Conservation (phyloP, 192 early-diverging fungal species). For the Entomortierella beljakovae region DNA sequence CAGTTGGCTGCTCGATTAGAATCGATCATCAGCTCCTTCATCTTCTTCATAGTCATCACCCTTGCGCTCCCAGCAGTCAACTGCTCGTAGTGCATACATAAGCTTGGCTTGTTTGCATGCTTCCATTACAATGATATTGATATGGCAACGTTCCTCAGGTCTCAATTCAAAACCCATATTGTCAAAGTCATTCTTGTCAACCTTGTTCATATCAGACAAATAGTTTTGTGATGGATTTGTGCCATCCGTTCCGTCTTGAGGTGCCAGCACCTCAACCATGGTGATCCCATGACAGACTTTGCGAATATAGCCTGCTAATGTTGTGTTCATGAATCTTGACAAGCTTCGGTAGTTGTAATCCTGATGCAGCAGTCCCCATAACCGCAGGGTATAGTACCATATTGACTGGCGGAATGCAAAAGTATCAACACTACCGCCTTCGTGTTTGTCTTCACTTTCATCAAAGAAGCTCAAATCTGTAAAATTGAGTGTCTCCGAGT, state of each 20-base stretch:
- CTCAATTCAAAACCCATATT: constrained; percentile 64
- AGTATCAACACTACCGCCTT: constrained; percentile 65
- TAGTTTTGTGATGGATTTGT: constrained; percentile 6
- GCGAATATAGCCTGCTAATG: constrained; percentile 56
- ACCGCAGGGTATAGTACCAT: constrained; percentile 64
- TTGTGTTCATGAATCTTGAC: constrained; percentile 57
- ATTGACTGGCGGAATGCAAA: constrained; percentile 66
- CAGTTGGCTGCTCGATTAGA: constrained; percentile 1
- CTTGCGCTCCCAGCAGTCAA: constrained; percentile 44
- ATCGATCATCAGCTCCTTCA: constrained; percentile 46
- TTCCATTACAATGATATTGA: constrained; percentile 64
- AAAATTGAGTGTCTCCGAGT: constrained; percentile 62
- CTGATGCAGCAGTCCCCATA: constrained; percentile 65
- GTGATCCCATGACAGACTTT: constrained; percentile 57
- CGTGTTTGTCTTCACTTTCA: constrained; percentile 54
- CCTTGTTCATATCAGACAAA: constrained; percentile 43
- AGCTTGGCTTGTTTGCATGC: constrained; percentile 67
- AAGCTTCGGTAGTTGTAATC: constrained; percentile 65
- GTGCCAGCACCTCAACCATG: constrained; percentile 11
- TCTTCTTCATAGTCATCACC: constrained; percentile 38
- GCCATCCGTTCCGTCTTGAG: constrained; percentile 12
- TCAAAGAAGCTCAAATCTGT: constrained; percentile 65
- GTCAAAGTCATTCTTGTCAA: constrained; percentile 62
- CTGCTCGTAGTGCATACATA: constrained; percentile 61
- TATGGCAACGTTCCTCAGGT: constrained; percentile 69